Evolutionary conservation across 768 basidiomycete species (phyloP).

Genomic region (Mycena vitilis): DNA sequence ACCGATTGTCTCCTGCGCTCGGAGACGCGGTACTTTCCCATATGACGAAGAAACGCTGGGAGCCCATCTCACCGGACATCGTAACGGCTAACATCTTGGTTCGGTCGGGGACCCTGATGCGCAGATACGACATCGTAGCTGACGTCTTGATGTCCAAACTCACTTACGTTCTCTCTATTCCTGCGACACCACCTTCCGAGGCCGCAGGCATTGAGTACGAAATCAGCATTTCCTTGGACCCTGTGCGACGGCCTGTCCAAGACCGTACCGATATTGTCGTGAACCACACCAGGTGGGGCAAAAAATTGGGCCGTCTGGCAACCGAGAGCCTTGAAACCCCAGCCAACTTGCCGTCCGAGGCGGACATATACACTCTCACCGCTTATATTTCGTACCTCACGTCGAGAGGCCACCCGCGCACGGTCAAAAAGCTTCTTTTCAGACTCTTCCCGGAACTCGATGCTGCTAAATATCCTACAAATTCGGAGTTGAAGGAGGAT

Average conservation of each 20-base stretch:
- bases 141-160: slow-evolving; percentile 44
- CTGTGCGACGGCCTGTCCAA: not conserved
- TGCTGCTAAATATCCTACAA: slow-evolving; percentile 46
- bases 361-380: slow-evolving; percentile 61
- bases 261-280: slow-evolving; percentile 6
- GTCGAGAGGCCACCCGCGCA: slow-evolving; percentile 57
- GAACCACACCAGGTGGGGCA: slow-evolving; percentile 7
- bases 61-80: slow-evolving; percentile 56
- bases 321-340: slow-evolving; percentile 23
- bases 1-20: slow-evolving; percentile 62
- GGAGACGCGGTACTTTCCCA: slow-evolving; percentile 64
- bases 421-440: slow-evolving; percentile 62
- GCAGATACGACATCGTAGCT: slow-evolving; percentile 55
- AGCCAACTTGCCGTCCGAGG: slow-evolving; percentile 35
- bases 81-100: slow-evolving; percentile 70
- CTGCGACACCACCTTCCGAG: slow-evolving; percentile 7
- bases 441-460: slow-evolving; percentile 66
- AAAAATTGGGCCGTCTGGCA: slow-evolving; percentile 10
- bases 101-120: slow-evolving; percentile 64
- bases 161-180: slow-evolving; percentile 14
- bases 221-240: not conserved
- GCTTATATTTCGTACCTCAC: slow-evolving; percentile 65
- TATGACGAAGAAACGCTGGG: slow-evolving; percentile 59
- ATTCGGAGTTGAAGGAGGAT: slow-evolving; percentile 37
- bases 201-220: slow-evolving; percentile 13